Evolutionary conservation across 129 eudicot species (phyloP).

Genomic region (Tagetes patula): DNA sequence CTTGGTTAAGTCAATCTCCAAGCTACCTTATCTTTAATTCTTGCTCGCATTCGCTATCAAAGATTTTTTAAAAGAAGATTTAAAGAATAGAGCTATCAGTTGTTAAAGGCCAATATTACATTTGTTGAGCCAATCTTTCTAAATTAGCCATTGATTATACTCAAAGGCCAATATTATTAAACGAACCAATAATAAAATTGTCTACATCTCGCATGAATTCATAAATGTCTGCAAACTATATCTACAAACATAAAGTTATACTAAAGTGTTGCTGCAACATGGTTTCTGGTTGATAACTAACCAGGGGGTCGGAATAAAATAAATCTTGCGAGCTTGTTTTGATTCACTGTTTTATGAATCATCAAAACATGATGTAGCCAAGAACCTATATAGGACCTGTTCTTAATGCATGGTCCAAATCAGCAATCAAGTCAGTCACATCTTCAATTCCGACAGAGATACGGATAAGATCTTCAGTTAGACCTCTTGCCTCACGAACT

Average conservation of each 20-base stretch:
- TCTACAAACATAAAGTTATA: conserved; percentile 9
- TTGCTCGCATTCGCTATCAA: no score
- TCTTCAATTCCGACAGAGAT: conserved; percentile 96
- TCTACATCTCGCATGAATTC: background rate
- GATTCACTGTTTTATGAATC: conserved; percentile 15
- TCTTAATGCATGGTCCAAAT: conserved; percentile 67
- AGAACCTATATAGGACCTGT: conserved; percentile 64
- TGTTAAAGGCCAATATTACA: no score
- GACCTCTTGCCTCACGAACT: conserved; percentile 86
- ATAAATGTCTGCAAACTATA: conserved; percentile 4
- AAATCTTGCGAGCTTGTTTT: background rate
- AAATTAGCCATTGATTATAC: background rate
- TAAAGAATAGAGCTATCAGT: no score
- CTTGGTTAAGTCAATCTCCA: no score
- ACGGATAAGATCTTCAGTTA: conserved; percentile 86
- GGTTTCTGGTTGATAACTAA: background rate
- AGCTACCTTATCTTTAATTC: no score
- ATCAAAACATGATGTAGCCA: conserved; percentile 5
- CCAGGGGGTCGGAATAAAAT: conserved; percentile 7
- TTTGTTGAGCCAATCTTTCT: no score
- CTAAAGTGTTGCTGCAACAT: background rate
- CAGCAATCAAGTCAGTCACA: conserved; percentile 86
- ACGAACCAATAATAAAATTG: background rate
- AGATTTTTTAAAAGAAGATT: no score
- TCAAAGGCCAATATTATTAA: background rate